A percentile compares a stretch with the other conserved stretches of the same genome.
phyloP scores from a whole-genome alignment of 1,284 basidiomycete species.

The Papiliotrema flavescens region DNA sequence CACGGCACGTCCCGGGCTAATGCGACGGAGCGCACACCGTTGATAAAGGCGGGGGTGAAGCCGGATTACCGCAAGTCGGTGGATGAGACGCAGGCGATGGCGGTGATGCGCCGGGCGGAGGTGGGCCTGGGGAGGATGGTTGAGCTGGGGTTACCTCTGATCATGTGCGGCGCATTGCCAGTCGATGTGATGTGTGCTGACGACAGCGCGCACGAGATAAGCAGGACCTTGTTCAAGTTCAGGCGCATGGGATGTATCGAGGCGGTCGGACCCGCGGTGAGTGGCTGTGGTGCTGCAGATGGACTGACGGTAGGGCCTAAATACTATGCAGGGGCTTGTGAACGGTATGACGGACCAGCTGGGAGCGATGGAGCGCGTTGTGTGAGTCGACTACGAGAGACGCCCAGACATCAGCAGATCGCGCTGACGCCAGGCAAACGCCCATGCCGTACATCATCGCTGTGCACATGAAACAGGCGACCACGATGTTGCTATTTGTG shows the following conservation, averaged over 20 bases:
- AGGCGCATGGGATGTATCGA: conserved; percentile 73
- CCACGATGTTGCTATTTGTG: conserved; percentile 80
- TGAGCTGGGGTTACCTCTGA: conserved; percentile 30
- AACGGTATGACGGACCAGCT: conserved; percentile 78
- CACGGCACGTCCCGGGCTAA: not conserved
- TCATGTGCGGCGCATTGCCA: conserved; percentile 31
- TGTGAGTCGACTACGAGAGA: not conserved
- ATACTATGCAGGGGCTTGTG: conserved; percentile 63
- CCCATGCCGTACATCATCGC: conserved; percentile 52
- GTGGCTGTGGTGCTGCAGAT: conserved; percentile 14
- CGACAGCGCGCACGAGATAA: conserved; percentile 72
- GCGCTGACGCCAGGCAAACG: conserved; percentile 27
- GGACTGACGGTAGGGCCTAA: conserved; percentile 56
- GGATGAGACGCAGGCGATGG: conserved; percentile 12
- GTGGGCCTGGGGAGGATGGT: conserved; percentile 39
- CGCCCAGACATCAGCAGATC: not conserved
- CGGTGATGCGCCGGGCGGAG: conserved; percentile 16
- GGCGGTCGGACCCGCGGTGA: conserved; percentile 76
- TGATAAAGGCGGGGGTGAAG: conserved; percentile 44
- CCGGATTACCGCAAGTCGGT: conserved; percentile 30
- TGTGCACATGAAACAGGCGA: conserved; percentile 88
- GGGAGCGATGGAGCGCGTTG: conserved; percentile 70
- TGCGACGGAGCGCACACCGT: conserved; percentile 34
- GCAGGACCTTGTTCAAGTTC: conserved; percentile 65
- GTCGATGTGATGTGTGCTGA: not conserved